These are phyloP conservation scores for Phoma sp. DNA, from an alignment of 2,329 filamentous ascomycete genomes.

Conservation along the genomic window DNA sequence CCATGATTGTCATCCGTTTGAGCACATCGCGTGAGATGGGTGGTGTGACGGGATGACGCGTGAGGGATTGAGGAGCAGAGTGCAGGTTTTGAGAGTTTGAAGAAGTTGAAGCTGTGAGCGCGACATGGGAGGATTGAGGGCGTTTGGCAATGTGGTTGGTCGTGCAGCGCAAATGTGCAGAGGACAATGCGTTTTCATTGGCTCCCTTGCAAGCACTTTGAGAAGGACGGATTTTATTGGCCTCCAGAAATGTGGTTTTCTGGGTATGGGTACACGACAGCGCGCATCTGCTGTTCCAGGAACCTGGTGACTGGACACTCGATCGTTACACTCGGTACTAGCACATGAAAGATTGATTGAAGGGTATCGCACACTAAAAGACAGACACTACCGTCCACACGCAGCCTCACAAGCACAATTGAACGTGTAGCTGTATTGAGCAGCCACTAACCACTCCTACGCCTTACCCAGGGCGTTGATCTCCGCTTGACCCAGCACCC, in stretches of 20 bases:
- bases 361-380: slow-evolving; percentile 5
- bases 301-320: background rate
- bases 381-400: background rate
- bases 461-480: slow-evolving; percentile 70
- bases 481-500: slow-evolving; percentile 66
- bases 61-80: background rate
- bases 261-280: background rate
- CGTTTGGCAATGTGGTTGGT: background rate
- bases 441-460: background rate
- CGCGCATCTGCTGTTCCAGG: background rate
- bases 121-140: background rate
- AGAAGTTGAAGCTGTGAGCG: no score
- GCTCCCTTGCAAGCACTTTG: background rate
- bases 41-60: slow-evolving; percentile 8
- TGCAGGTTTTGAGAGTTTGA: background rate
- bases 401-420: background rate
- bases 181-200: background rate
- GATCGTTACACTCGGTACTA: background rate
- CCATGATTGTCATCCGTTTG: background rate
- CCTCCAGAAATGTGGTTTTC: background rate
- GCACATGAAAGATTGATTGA: background rate
- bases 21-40: slow-evolving; percentile 12
- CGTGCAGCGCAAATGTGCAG: background rate
- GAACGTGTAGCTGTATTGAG: background rate
- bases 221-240: background rate